These are phyloP conservation scores for Hamigera avellanea DNA, from an alignment of 495 filamentous ascomycete species.

Conservation along the genomic window DNA sequence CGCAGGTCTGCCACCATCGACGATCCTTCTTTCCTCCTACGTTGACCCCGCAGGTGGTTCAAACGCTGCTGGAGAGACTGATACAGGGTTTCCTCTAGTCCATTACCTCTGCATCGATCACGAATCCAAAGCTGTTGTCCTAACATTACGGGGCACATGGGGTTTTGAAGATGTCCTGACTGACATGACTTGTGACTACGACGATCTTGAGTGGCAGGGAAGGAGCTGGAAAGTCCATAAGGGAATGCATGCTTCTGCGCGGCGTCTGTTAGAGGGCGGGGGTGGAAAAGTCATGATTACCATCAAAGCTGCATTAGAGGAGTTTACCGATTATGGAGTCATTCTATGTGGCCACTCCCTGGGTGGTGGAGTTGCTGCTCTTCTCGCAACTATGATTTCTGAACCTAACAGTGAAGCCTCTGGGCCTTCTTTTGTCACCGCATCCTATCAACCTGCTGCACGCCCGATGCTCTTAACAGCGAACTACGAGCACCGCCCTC, in stretches of 20 bases:
- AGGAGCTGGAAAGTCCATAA: slow-evolving; percentile 65
- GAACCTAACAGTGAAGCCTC: slow-evolving; percentile 41
- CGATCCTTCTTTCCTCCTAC: slow-evolving; percentile 65
- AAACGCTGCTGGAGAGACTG: slow-evolving; percentile 57
- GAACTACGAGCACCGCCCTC: slow-evolving; percentile 10
- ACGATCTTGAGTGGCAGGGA: slow-evolving; percentile 56
- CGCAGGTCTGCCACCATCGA: slow-evolving; percentile 52
- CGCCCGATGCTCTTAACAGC: slow-evolving; percentile 30
- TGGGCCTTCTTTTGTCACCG: slow-evolving; percentile 44
- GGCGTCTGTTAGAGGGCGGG: slow-evolving; percentile 55
- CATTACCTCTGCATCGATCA: slow-evolving; percentile 72
- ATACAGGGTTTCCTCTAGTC: slow-evolving; percentile 64
- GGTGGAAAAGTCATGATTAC: slow-evolving; percentile 53
- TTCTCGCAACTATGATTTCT: slow-evolving; percentile 64
- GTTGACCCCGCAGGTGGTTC: slow-evolving; percentile 65
- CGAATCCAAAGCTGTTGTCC: slow-evolving; percentile 63
- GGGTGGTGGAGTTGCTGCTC: slow-evolving; percentile 61
- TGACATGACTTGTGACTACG: slow-evolving; percentile 75
- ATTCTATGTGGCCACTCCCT: slow-evolving; percentile 69
- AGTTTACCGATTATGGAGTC: slow-evolving; percentile 62
- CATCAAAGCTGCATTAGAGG: slow-evolving; percentile 57
- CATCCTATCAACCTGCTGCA: slow-evolving; percentile 20
- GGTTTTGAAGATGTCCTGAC: slow-evolving; percentile 74
- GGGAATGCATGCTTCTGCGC: slow-evolving; percentile 70
- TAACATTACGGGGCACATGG: slow-evolving; percentile 65